These are phyloP conservation scores for Colletotrichum sp. DNA, from an alignment of 2,329 filamentous ascomycete species.

Conservation along the genomic window DNA sequence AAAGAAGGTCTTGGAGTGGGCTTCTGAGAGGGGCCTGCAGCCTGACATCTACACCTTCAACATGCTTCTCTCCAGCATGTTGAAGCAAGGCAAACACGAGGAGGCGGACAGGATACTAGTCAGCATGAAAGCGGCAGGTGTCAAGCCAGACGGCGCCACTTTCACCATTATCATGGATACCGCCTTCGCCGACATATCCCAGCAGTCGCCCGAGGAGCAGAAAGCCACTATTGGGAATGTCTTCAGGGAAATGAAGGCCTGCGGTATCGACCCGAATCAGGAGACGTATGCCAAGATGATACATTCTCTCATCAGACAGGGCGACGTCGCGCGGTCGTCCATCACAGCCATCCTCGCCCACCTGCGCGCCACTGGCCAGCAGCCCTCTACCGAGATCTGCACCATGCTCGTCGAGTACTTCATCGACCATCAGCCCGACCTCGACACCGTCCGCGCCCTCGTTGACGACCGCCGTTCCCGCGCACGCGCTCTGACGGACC, in stretches of 20 bases:
- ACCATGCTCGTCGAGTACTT: constrained; percentile 75
- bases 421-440: constrained; percentile 65
- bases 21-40: constrained; percentile 56
- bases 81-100: constrained; percentile 52
- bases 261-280: constrained; percentile 63
- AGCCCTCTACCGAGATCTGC: constrained; percentile 70
- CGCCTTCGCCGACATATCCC: constrained; percentile 48
- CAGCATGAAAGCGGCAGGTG: constrained; percentile 60
- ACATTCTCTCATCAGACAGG: constrained; percentile 61
- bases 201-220: constrained; percentile 53
- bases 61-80: constrained; percentile 66
- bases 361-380: constrained; percentile 60
- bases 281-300: constrained; percentile 75
- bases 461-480: constrained; percentile 53
- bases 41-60: constrained; percentile 71
- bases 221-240: constrained; percentile 55
- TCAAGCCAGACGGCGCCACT: constrained; percentile 70
- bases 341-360: constrained; percentile 67
- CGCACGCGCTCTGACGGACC: constrained; percentile 22
- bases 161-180: constrained; percentile 76
- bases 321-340: constrained; percentile 48
- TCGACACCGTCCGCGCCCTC: constrained; percentile 63
- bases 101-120: constrained; percentile 59
- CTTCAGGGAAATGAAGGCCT: constrained; percentile 61
- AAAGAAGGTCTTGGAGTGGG: constrained; percentile 63